Conservation (phyloP, 352 stramenopile genomes). For the Aphanomyces cochlioides region DNA sequence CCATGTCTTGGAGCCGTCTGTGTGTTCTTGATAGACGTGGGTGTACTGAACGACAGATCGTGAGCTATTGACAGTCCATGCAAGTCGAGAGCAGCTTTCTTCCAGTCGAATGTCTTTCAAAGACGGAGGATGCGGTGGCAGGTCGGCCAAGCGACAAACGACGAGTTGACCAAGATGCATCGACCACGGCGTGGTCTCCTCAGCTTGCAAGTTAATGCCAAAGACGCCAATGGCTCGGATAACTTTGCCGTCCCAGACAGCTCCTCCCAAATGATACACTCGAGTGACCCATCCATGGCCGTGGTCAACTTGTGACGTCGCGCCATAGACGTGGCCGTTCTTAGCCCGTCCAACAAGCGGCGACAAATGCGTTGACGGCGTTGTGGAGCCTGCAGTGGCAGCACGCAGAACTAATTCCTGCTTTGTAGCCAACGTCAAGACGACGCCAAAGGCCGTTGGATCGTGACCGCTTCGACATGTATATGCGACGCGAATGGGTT, state of each 20-base stretch:
- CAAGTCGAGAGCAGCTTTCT: neutral
- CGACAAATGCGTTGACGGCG: neutral
- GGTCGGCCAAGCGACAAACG: neutral
- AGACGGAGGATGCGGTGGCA: neutral
- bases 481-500: constrained; percentile 13
- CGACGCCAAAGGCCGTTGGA: constrained; percentile 13
- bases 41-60: neutral
- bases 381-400: too few relatives aligned
- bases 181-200: neutral
- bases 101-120: neutral
- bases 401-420: constrained; percentile 15
- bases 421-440: neutral
- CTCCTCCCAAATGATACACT: constrained; percentile 11
- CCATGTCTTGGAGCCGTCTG: neutral
- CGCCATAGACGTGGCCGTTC: constrained; percentile 4
- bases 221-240: constrained; percentile 9
- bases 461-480: constrained; percentile 6
- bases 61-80: neutral
- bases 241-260: constrained; percentile 25
- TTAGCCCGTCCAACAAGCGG: constrained; percentile 17
- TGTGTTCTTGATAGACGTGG: neutral
- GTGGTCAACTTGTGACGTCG: neutral
- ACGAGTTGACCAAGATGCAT: constrained; percentile 14
- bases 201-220: constrained; percentile 13
- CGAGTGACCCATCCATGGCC: constrained; percentile 19